Base-by-base conservation (phyloP, 306 rosid genomes). In the Pyrus communis region DNA sequence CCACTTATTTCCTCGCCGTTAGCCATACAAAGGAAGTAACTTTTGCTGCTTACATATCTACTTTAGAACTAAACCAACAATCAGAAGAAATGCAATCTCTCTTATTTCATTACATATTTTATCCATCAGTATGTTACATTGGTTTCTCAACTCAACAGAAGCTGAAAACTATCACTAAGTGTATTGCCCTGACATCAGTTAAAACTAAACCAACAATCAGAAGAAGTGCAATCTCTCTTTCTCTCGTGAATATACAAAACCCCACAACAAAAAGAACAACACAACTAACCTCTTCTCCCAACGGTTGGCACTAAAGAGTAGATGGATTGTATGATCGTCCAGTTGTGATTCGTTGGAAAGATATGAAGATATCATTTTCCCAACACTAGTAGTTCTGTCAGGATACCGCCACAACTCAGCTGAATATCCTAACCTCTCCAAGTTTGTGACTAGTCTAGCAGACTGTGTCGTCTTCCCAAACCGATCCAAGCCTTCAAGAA, bases 281-380 rank as follows among this genome's bases (percentile, higher is more conserved):
- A 59, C 27, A 68, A 42, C 83, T 8, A 84, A 95, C 97, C 97
- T 92, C 79, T 89, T 95, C 82, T 95, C 98, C 98, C 98, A 95
- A 49, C 98, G 93, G 75, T 95, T 95, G 52, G 98, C 97, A 69
- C 97, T 95, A 70, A 95, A 95, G 77, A 95, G 98, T 57, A 92
- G 97, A 83, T 95, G 97, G 73, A 95, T 82, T 3, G 97, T 79
- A 68, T 27, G 97, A 80, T 95, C 99, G 78, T 95, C 97, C 74
- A 89, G 84, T 76, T 95, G 93, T 0, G 99, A 95, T 59, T 91
- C 55, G 57, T 92, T 92, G 18, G 86, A 80, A 77, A 95, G 98
- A 84, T 92, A 95, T 17, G 97, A 80, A 74, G 97, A 92, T 84
- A 95, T 90, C 97, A 90, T 92, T 86, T 92, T 85, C 75, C 97